Evolutionary conservation across 805 yeast species (phyloP), one percentile per base, ranked within the genome.

Genomic region (Danielia reshetovae): DNA sequence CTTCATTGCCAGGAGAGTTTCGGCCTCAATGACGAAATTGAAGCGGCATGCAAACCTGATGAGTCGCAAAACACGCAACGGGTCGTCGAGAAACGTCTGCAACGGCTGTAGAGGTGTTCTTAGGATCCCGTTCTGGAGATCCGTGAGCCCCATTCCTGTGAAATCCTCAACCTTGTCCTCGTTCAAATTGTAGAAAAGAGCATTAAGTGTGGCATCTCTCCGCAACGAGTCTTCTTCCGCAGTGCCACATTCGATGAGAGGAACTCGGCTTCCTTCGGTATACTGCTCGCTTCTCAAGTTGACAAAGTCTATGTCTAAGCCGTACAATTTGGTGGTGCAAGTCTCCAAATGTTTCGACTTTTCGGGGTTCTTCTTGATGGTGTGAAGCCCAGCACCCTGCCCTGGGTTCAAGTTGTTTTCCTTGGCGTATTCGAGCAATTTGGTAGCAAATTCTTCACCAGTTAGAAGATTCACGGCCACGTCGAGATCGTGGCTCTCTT

Each of bases 271-370:
- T 24, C 81, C 81, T 15, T 74, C 77, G 0, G 95, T 78, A 53
- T 93, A 93, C 49, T 77, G 83, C 54, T 93, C 98, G 24, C 81
- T 79, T 44, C 99, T 68, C 44, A 93, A 67, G 57, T 90, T 90
- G 32, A 94, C 98, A 55, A 93, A 87, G 62, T 93, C 99, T 34
- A 93, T 76, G 50, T 87, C 96, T n/a, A 82, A 56, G 1, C 81
- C 94, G 51, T 74, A 85, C 8, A 93, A 59, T 50, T 79, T 84
- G 1, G 96, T 88, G 3, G 97, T 93, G 27, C 97, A 94, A 1
- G 99, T 94, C 51, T 93, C 99, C 48, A 93, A 65, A 64, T 93
- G 99, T 62, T 93, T 94, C 2, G 95, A 84, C 57, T 89, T 90
- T 43, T 85, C 97, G 0, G 98, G 98, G 58, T 94, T 93, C 55